These are phyloP conservation scores for Neurospora sp. DNA, from an alignment of 495 filamentous ascomycete species.

Conservation along the genomic window DNA sequence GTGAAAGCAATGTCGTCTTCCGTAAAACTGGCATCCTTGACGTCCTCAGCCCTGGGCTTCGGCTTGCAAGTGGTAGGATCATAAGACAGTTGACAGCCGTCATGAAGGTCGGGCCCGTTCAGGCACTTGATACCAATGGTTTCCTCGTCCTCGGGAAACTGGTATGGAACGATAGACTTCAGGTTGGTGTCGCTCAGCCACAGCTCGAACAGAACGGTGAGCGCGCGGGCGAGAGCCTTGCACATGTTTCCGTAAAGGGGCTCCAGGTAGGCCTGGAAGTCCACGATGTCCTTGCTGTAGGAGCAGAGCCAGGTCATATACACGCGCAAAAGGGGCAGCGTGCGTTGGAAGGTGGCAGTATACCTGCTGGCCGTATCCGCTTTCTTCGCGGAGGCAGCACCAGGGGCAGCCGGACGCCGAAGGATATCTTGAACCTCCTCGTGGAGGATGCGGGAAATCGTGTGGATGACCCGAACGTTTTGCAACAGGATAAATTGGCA, in stretches of 20 bases:
- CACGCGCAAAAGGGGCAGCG: constrained; percentile 29
- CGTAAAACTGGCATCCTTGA: constrained; percentile 1
- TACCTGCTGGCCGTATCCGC: constrained; percentile 13
- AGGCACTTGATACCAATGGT: constrained; percentile 32
- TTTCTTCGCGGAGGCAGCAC: not conserved
- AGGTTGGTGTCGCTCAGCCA: constrained; percentile 12
- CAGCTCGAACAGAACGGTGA: constrained; percentile 26
- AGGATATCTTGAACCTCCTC: constrained; percentile 16
- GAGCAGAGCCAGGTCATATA: constrained; percentile 37
- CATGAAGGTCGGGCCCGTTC: constrained; percentile 19
- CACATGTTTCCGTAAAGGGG: constrained; percentile 32
- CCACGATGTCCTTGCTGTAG: constrained; percentile 24
- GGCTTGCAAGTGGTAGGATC: constrained; percentile 13
- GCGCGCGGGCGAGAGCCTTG: constrained; percentile 22
- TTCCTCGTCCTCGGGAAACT: constrained; percentile 32
- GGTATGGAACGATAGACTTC: constrained; percentile 21
- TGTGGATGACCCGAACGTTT: constrained; percentile 74
- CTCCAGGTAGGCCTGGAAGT: constrained; percentile 30
- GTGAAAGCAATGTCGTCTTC: constrained; percentile 15
- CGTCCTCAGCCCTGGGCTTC: constrained; percentile 19
- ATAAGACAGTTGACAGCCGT: constrained; percentile 21
- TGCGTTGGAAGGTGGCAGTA: constrained; percentile 12
- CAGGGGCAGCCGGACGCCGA: constrained; percentile 3
- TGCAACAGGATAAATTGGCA: constrained; percentile 67
- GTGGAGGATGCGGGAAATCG: constrained; percentile 59